A percentile compares a stretch with the other conserved stretches of the same genome.
Evolutionary conservation across 148 eudicot genomes (phyloP).

Genomic region (Fallopia convolvulus): DNA sequence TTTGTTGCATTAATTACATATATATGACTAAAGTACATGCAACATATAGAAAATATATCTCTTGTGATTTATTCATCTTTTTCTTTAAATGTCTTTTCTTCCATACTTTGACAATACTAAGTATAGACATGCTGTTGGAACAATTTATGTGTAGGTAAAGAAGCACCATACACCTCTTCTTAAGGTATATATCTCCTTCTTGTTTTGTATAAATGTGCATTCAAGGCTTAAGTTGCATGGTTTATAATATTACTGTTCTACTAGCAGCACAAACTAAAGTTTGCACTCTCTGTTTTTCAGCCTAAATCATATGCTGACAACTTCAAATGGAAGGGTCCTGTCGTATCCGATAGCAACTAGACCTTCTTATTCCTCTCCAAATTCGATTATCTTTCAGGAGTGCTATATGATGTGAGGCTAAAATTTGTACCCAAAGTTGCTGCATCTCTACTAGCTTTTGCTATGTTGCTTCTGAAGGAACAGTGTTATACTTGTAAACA

Average conservation of each 20-base stretch:
- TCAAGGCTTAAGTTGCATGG: not conserved
- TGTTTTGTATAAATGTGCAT: not conserved
- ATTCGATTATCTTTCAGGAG: not conserved
- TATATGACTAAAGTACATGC: not conserved
- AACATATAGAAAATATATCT: not conserved
- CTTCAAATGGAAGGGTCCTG: constrained; percentile 58
- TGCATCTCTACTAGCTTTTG: not conserved
- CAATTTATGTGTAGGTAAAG: constrained; percentile 35
- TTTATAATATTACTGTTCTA: not conserved
- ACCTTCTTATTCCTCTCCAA: not conserved
- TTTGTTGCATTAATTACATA: too few relatives aligned
- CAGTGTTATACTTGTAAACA: not conserved
- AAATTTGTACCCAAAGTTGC: not conserved
- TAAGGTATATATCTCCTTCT: constrained; percentile 24
- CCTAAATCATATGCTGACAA: constrained; percentile 51
- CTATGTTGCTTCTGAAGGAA: not conserved
- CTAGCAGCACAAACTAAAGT: not conserved
- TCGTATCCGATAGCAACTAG: not conserved
- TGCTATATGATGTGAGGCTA: not conserved
- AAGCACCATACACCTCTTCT: constrained; percentile 47
- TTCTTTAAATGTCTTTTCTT: not conserved
- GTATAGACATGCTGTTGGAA: not conserved
- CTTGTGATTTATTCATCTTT: not conserved
- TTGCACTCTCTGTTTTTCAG: constrained; percentile 17
- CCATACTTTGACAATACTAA: not conserved